Conservation (phyloP, 495 filamentous ascomycete genomes). For the Filosporella fistucella region DNA sequence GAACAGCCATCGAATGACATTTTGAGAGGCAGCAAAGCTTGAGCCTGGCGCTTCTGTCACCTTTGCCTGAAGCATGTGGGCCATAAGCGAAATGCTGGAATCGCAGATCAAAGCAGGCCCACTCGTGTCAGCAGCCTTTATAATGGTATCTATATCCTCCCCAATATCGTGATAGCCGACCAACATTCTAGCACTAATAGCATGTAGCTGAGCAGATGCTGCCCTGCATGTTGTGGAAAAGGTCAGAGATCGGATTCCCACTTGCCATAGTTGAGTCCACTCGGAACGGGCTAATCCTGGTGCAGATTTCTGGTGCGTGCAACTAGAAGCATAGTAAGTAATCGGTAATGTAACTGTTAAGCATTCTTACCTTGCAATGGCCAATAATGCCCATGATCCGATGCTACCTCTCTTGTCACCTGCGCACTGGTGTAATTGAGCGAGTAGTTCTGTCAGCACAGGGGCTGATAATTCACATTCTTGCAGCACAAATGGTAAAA, state of each 20-base stretch:
- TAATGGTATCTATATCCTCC: constrained; percentile 61
- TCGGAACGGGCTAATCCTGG: constrained; percentile 15
- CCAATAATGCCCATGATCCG: constrained; percentile 21
- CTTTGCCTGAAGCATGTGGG: constrained; percentile 52
- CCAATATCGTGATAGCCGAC: constrained; percentile 58
- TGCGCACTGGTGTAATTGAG: constrained; percentile 24
- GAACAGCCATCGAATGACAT: constrained; percentile 75
- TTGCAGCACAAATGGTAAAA: constrained; percentile 59
- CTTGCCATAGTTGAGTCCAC: constrained; percentile 76
- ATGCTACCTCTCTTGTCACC: constrained; percentile 26
- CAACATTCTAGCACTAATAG: constrained; percentile 58
- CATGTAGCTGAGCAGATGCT: constrained; percentile 71
- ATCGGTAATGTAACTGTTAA: not conserved
- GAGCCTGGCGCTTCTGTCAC: constrained; percentile 60
- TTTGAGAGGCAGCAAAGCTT: constrained; percentile 57
- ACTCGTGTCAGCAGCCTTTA: constrained; percentile 71
- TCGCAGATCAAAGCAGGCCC: constrained; percentile 79
- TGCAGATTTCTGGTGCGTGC: constrained; percentile 36
- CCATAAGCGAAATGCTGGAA: constrained; percentile 70
- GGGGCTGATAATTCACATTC: constrained; percentile 5
- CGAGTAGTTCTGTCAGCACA: constrained; percentile 28
- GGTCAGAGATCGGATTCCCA: constrained; percentile 64
- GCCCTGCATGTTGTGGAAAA: constrained; percentile 68
- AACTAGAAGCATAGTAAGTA: constrained; percentile 28
- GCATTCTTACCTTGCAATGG: constrained; percentile 21